These are phyloP conservation scores for Colletotrichum salicis DNA, from an alignment of 2,329 filamentous ascomycete genomes.

Conservation along the genomic window DNA sequence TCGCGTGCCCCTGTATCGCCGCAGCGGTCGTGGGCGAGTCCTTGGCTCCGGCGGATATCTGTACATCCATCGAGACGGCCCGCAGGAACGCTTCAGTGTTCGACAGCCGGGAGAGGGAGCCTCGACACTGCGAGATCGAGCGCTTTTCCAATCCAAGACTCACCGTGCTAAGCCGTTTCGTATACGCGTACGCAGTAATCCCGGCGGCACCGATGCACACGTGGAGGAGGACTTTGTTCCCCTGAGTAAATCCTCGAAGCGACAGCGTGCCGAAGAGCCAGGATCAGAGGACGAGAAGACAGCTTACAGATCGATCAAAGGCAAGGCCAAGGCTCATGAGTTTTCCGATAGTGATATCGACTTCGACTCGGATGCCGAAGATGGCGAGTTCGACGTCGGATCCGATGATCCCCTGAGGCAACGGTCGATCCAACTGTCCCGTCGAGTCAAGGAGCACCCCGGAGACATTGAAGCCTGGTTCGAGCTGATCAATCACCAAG, in stretches of 20 bases:
- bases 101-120: conserved; percentile 55
- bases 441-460: conserved; percentile 72
- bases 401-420: conserved; percentile 59
- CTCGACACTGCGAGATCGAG: conserved; percentile 57
- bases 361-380: conserved; percentile 57
- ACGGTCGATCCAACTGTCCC: conserved; percentile 70
- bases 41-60: conserved; percentile 71
- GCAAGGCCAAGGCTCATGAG: conserved; percentile 65
- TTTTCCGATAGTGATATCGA: conserved; percentile 61
- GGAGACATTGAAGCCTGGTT: conserved; percentile 79
- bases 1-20: conserved; percentile 76
- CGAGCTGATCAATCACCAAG: conserved; percentile 81
- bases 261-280: conserved; percentile 52
- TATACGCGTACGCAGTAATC: conserved; percentile 48
- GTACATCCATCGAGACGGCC: conserved; percentile 74
- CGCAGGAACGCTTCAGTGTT: conserved; percentile 65
- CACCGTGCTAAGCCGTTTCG: conserved; percentile 50
- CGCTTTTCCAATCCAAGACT: conserved; percentile 57
- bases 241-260: conserved; percentile 42
- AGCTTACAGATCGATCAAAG: conserved; percentile 74
- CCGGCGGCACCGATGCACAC: conserved; percentile 23
- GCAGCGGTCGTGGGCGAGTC: conserved; percentile 74
- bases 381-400: conserved; percentile 43
- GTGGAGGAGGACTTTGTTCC: conserved; percentile 60
- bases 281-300: conserved; percentile 58